Base-by-base conservation (phyloP, 169 alveolate species). In the Plasmodium malariae region DNA sequence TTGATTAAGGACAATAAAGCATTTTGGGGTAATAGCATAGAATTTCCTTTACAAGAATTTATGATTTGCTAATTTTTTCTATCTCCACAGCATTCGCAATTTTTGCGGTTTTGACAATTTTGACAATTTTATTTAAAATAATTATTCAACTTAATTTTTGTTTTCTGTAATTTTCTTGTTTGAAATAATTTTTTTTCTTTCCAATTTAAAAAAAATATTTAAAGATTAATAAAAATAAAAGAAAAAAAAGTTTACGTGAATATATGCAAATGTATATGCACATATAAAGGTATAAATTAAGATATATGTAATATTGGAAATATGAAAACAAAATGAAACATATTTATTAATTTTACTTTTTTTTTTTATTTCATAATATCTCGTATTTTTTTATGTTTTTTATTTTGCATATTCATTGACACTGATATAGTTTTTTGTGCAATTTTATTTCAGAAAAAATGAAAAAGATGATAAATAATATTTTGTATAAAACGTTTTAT, bases 211-310 rank as follows among this genome's bases (percentile, higher is more conserved):
- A 63, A 63, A 65, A 65, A 51, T 17, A 24, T 65, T 65, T 65
- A 65, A 65, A 65, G 74, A 65, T 65, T 36, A 65, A 65, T 36
- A 65, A 65, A 65, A 36, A 65, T 30, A 65, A 65, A 65, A n/a
- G 34, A 63, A 69, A 69, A 69, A 45, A 69, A 49, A 65, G 40
- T 49, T n/a, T n/a, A n/a, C n/a, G n/a, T 26, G 6, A 55, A 17
- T 26, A 49, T 43, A 24, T n/a, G 37, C 37, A 48, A 32, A 48
- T 1, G 19, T 43, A 69, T 40, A 21, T 69, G 21, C 5, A 69
- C 14, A 21, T 11, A 12, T 7, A 70, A 28, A 24, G 14, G 7
- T 26, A 48, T 43, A 12, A n/a, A 70, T 3, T 21, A 12, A 21
- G 14, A 48, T 55, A 17, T n/a, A n/a, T n/a, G n/a, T n/a, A n/a